phyloP scores from a whole-genome alignment of 2,329 filamentous ascomycete species.

The Cercospora beticola region DNA sequence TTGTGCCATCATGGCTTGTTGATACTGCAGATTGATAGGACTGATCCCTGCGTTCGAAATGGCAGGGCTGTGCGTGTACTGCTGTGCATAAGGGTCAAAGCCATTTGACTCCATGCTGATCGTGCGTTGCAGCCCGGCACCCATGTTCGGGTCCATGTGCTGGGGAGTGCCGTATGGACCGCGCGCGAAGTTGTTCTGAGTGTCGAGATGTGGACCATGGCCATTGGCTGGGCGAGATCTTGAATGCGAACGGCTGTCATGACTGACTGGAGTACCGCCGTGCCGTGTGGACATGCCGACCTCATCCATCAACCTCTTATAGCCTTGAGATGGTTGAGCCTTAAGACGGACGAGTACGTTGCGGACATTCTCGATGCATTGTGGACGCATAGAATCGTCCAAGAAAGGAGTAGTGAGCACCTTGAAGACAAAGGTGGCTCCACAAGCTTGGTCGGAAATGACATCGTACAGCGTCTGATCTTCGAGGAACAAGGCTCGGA shows the following conservation, averaged over 20 bases:
- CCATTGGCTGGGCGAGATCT: conserved; percentile 37
- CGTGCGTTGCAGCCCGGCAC: conserved; percentile 44
- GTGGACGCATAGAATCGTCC: conserved; percentile 81
- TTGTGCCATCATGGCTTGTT: conserved; percentile 53
- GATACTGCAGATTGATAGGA: conserved; percentile 53
- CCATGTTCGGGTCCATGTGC: conserved; percentile 35
- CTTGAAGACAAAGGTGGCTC: conserved; percentile 96
- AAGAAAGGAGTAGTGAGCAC: conserved; percentile 97
- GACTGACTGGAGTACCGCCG: conserved; percentile 40
- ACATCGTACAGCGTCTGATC: conserved; percentile 88
- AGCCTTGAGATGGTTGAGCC: conserved; percentile 89
- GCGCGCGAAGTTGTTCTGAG: conserved; percentile 36
- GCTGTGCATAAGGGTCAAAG: conserved; percentile 48
- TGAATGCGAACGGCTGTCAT: conserved; percentile 39
- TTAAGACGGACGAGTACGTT: conserved; percentile 86
- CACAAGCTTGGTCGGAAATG: conserved; percentile 84
- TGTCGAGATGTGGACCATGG: conserved; percentile 37
- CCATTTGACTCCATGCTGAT: conserved; percentile 51
- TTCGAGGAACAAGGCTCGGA: conserved; percentile 91
- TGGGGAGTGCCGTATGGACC: conserved; percentile 39
- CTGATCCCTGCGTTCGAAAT: conserved; percentile 39
- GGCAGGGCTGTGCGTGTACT: conserved; percentile 40
- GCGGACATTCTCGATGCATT: conserved; percentile 90
- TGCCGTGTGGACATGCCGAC: conserved; percentile 73
- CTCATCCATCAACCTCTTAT: conserved; percentile 98